These are phyloP conservation scores for Spergularia azorica DNA, from an alignment of 179 eudicot genomes.

Conservation along the genomic window DNA sequence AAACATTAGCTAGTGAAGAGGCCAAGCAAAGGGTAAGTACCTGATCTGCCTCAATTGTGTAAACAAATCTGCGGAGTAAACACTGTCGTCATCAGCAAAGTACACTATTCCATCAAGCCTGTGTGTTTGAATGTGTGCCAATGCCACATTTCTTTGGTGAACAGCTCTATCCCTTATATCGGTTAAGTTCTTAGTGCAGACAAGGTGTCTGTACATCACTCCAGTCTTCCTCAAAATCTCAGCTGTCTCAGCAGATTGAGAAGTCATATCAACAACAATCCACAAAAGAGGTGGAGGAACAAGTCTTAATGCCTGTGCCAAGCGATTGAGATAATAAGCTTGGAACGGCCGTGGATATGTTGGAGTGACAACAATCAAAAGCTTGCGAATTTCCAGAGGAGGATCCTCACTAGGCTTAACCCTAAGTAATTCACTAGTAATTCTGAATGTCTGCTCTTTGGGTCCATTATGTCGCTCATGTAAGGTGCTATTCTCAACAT, in stretches of 20 bases:
- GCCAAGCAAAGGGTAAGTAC: constrained; percentile 35
- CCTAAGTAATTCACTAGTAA: constrained; percentile 28
- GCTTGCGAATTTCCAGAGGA: constrained; percentile 43
- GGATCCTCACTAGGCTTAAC: constrained; percentile 31
- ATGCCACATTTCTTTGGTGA: constrained; percentile 72
- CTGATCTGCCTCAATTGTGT: constrained; percentile 69
- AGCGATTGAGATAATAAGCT: constrained; percentile 67
- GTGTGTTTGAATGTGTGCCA: constrained; percentile 73
- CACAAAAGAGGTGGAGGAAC: constrained; percentile 71
- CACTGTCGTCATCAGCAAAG: constrained; percentile 67
- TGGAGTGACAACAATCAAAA: constrained; percentile 81
- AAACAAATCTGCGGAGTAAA: constrained; percentile 62
- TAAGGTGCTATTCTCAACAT: constrained; percentile 29
- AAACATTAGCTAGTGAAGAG: not conserved
- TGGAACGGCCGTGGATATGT: constrained; percentile 58
- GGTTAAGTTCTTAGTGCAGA: constrained; percentile 57
- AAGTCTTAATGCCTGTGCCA: constrained; percentile 70
- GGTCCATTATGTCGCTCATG: constrained; percentile 23
- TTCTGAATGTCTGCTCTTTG: constrained; percentile 20
- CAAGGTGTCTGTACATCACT: constrained; percentile 82
- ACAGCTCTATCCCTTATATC: constrained; percentile 50
- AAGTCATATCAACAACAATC: constrained; percentile 80
- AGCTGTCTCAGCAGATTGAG: constrained; percentile 71
- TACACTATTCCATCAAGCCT: constrained; percentile 75
- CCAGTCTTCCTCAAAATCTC: constrained; percentile 69